A percentile compares a stretch with the other conserved stretches of the same genome.
These are phyloP conservation scores for Aethionema arabicum DNA, from an alignment of 345 rosid genomes.

Conservation along the genomic window DNA sequence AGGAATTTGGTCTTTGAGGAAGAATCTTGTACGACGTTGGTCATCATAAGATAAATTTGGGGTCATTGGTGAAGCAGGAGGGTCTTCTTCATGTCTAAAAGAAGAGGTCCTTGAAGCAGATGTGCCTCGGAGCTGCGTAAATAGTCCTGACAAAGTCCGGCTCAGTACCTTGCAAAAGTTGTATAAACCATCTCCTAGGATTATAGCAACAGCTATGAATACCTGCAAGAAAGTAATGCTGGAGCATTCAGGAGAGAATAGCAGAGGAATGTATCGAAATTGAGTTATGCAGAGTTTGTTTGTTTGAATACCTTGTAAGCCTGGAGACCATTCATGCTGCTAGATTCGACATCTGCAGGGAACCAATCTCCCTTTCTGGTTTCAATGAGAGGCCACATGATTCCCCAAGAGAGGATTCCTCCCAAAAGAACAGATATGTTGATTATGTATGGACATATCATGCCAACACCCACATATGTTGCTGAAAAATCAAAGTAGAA, in stretches of 20 bases:
- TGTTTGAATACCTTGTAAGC: slow-evolving; percentile 57
- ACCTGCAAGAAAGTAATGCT: slow-evolving; percentile 44
- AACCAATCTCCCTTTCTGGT: slow-evolving; percentile 62
- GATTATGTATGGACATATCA: slow-evolving; percentile 79
- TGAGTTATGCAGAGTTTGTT: slow-evolving; percentile 16
- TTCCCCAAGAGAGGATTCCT: slow-evolving; percentile 76
- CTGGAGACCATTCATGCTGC: slow-evolving; percentile 62
- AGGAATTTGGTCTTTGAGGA: slow-evolving; percentile 80
- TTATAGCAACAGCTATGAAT: slow-evolving; percentile 75
- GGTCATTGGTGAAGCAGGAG: slow-evolving; percentile 34
- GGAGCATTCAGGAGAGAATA: slow-evolving; percentile 9
- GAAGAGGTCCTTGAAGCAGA: slow-evolving; percentile 33
- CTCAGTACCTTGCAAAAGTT: slow-evolving; percentile 69
- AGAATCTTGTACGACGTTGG: slow-evolving; percentile 53
- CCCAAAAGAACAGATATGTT: slow-evolving; percentile 69
- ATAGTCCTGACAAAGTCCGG: slow-evolving; percentile 52
- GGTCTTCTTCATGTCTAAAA: slow-evolving; percentile 45
- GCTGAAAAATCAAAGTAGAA: slow-evolving; percentile 87
- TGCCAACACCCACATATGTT: slow-evolving; percentile 85
- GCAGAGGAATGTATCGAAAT: not conserved
- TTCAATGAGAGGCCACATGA: slow-evolving; percentile 86
- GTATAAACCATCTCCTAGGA: slow-evolving; percentile 81
- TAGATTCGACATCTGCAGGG: slow-evolving; percentile 35
- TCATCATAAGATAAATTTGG: slow-evolving; percentile 56
- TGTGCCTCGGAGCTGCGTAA: slow-evolving; percentile 40